Evolutionary conservation across 2,329 filamentous ascomycete species (phyloP).

Genomic region (Aspergillus neoniger): DNA sequence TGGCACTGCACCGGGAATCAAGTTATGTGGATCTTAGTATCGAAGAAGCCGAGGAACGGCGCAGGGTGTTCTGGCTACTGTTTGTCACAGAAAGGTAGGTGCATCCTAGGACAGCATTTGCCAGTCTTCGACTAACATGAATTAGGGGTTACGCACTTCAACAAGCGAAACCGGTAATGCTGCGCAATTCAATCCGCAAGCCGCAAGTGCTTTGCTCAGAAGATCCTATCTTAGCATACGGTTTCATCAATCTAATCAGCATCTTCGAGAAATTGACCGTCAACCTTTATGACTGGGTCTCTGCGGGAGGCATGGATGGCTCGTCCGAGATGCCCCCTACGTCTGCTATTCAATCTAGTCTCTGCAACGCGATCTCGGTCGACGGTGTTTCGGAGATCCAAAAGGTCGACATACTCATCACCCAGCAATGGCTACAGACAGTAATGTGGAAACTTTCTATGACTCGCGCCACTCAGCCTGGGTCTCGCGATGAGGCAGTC

Average conservation of each 20-base stretch:
- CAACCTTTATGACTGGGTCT: constrained; percentile 43
- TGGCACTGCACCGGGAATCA: constrained; percentile 47
- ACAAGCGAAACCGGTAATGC: constrained; percentile 67
- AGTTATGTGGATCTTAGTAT: constrained; percentile 52
- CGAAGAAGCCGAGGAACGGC: constrained; percentile 62
- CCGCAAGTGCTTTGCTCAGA: constrained; percentile 66
- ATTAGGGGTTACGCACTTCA: constrained; percentile 69
- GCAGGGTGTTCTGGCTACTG: constrained; percentile 72
- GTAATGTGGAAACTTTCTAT: constrained; percentile 74
- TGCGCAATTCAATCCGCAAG: constrained; percentile 66
- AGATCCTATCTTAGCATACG: constrained; percentile 43
- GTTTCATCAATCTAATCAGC: constrained; percentile 44
- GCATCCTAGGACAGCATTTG: not conserved
- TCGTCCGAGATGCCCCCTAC: constrained; percentile 33
- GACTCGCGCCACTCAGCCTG: constrained; percentile 63
- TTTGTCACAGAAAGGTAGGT: constrained; percentile 69
- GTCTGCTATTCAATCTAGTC: constrained; percentile 53
- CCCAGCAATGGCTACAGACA: constrained; percentile 70
- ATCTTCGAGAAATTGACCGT: constrained; percentile 43
- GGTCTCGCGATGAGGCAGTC: constrained; percentile 56
- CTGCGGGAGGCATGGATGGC: constrained; percentile 35
- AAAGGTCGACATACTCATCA: constrained; percentile 68
- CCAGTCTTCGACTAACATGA: not conserved
- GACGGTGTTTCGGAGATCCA: constrained; percentile 63
- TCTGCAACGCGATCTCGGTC: constrained; percentile 57